phyloP scores from a whole-genome alignment of 2,329 filamentous ascomycete genomes.

The Aspergillus clavatus region DNA sequence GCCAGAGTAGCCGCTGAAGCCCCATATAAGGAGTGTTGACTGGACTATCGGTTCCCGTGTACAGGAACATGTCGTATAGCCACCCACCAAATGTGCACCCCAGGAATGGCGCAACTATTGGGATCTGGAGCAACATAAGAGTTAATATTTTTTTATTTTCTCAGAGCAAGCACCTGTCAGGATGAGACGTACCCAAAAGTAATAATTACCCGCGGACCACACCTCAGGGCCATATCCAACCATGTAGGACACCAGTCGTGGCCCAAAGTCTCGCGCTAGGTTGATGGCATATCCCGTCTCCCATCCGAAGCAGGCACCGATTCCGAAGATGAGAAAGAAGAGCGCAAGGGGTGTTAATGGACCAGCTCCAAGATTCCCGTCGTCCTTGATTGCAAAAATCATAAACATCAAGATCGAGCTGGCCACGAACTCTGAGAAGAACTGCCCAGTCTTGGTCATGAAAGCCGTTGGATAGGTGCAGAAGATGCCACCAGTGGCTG shows the following conservation, averaged over 20 bases:
- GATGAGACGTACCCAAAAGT: slow-evolving; percentile 58
- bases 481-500: slow-evolving; percentile 65
- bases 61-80: slow-evolving; percentile 64
- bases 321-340: slow-evolving; percentile 69
- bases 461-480: slow-evolving; percentile 63
- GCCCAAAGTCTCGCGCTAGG: slow-evolving; percentile 66
- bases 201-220: slow-evolving; percentile 63
- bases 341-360: slow-evolving; percentile 56
- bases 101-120: slow-evolving; percentile 66
- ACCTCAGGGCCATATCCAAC: slow-evolving; percentile 64
- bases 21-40: slow-evolving; percentile 65
- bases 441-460: slow-evolving; percentile 61
- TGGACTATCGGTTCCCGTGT: slow-evolving; percentile 61
- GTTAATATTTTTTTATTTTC: neutral
- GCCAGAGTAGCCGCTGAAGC: slow-evolving; percentile 48
- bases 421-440: slow-evolving; percentile 68
- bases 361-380: slow-evolving; percentile 49
- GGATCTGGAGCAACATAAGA: slow-evolving; percentile 47
- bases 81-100: slow-evolving; percentile 61
- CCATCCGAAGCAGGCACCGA: slow-evolving; percentile 70
- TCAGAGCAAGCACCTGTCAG: slow-evolving; percentile 4
- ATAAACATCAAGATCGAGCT: slow-evolving; percentile 65
- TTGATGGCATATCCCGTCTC: slow-evolving; percentile 75
- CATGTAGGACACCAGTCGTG: slow-evolving; percentile 61
- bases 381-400: slow-evolving; percentile 62